These are phyloP conservation scores for Bolboschoenoplectus hybrid DNA, from an alignment of 202 grass and related monocot species.

Conservation along the genomic window DNA sequence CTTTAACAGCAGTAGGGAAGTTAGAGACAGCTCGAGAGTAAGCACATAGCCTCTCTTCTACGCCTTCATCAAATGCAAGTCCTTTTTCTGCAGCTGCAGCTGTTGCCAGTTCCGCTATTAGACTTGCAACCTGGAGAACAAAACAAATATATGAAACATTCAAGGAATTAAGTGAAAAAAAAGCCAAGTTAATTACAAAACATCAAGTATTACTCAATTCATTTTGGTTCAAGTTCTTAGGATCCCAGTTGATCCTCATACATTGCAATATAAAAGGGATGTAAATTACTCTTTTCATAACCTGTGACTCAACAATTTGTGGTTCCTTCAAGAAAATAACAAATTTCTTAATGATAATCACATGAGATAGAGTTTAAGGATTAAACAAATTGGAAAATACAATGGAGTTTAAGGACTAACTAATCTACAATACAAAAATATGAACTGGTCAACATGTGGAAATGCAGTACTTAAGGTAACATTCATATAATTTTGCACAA, in stretches of 20 bases:
- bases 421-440: background rate
- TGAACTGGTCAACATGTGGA: background rate
- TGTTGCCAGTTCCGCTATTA: conserved; percentile 72
- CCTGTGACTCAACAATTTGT: background rate
- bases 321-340: conserved; percentile 17
- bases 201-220: background rate
- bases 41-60: conserved; percentile 80
- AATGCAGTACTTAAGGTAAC: background rate
- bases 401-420: background rate
- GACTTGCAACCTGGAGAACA: conserved; percentile 57
- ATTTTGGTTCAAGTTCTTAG: background rate
- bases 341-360: background rate
- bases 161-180: conserved; percentile 15
- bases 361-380: background rate
- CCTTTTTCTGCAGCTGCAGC: conserved; percentile 61
- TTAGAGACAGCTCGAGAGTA: conserved; percentile 82
- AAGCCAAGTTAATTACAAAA: background rate
- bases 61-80: conserved; percentile 63
- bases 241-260: background rate
- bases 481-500: background rate
- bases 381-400: background rate
- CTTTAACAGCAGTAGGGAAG: conserved; percentile 93
- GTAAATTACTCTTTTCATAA: background rate
- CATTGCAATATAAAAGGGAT: background rate
- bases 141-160: conserved; percentile 14